These are phyloP conservation scores for Cryptosporidium ubiquitum DNA, from an alignment of 169 alveolate genomes.

Conservation along the genomic window DNA sequence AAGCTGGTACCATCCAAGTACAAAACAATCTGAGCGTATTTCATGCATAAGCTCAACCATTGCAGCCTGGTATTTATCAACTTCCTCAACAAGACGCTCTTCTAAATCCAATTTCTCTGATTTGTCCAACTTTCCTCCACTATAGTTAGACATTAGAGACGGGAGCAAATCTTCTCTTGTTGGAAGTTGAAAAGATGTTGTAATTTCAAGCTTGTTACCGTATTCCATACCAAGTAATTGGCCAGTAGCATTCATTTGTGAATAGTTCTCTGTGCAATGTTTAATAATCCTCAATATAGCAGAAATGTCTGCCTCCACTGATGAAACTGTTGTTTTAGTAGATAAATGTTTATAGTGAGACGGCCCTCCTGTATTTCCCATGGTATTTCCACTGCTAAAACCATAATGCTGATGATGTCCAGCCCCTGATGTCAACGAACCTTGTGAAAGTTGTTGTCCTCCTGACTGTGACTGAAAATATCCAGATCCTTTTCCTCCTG, in stretches of 20 bases:
- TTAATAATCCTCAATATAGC: slow-evolving; percentile 84
- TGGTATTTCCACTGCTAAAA: background rate
- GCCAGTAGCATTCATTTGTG: slow-evolving; percentile 85
- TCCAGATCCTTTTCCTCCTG: background rate
- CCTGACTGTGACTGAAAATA: slow-evolving; percentile 10
- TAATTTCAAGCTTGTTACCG: slow-evolving; percentile 85
- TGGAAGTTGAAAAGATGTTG: slow-evolving; percentile 88
- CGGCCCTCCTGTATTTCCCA: background rate
- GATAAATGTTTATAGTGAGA: slow-evolving; percentile 25
- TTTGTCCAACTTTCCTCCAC: slow-evolving; percentile 39
- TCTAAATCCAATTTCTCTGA: slow-evolving; percentile 83
- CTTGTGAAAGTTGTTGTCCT: background rate
- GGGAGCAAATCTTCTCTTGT: slow-evolving; percentile 83
- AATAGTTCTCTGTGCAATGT: slow-evolving; percentile 86
- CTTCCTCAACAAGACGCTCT: slow-evolving; percentile 85
- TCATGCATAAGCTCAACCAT: slow-evolving; percentile 88
- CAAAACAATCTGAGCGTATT: slow-evolving; percentile 86
- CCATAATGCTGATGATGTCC: slow-evolving; percentile 36
- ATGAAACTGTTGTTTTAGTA: slow-evolving; percentile 31
- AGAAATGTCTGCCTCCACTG: slow-evolving; percentile 82
- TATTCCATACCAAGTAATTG: slow-evolving; percentile 85
- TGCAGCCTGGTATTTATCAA: slow-evolving; percentile 84
- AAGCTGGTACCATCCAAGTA: slow-evolving; percentile 89
- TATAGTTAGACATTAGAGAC: slow-evolving; percentile 76
- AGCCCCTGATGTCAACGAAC: background rate